Conservation (phyloP, 208 protist species). For the Trypanosoma melophagium region DNA sequence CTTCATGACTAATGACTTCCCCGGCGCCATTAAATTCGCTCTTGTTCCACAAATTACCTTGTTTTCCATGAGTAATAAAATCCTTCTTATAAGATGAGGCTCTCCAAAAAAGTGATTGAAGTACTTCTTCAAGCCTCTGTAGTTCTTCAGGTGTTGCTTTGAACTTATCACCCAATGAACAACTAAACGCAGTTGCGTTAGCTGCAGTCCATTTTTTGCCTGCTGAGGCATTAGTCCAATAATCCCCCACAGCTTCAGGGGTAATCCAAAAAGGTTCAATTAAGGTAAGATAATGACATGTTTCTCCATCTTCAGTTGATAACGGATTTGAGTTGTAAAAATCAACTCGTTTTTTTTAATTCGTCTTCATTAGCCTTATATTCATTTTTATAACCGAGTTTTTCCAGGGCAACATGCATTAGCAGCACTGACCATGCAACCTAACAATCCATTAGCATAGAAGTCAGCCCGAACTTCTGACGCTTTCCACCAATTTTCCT, state of each 20-base stretch:
- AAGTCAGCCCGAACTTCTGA: slow-evolving; percentile 31
- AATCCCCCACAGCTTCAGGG: slow-evolving; percentile 36
- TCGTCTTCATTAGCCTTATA: slow-evolving; percentile 24
- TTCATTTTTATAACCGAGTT: slow-evolving; percentile 18
- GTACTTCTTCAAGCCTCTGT: slow-evolving; percentile 25
- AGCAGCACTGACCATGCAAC: slow-evolving; percentile 23
- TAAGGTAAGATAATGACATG: slow-evolving; percentile 21
- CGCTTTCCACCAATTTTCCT: slow-evolving; percentile 42
- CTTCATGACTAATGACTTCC: slow-evolving; percentile 12
- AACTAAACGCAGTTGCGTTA: slow-evolving; percentile 23
- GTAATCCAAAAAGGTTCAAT: slow-evolving; percentile 33
- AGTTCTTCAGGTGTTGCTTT: slow-evolving; percentile 22
- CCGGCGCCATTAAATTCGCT: slow-evolving; percentile 21
- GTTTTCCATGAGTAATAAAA: slow-evolving; percentile 26
- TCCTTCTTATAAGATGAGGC: slow-evolving; percentile 14
- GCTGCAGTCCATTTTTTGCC: slow-evolving; percentile 39
- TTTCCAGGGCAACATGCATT: slow-evolving; percentile 31
- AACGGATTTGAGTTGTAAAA: slow-evolving; percentile 24
- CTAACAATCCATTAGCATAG: slow-evolving; percentile 26
- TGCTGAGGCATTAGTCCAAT: slow-evolving; percentile 20
- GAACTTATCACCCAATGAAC: slow-evolving; percentile 25
- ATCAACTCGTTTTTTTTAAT: slow-evolving; percentile 23
- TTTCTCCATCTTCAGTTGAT: slow-evolving; percentile 17
- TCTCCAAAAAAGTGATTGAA: slow-evolving; percentile 30
- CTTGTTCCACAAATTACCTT: slow-evolving; percentile 29